A percentile compares a stretch with the other conserved stretches of the same genome.
Conservation (phyloP, 148 eudicot genomes). For the Fallopia convolvulus region DNA sequence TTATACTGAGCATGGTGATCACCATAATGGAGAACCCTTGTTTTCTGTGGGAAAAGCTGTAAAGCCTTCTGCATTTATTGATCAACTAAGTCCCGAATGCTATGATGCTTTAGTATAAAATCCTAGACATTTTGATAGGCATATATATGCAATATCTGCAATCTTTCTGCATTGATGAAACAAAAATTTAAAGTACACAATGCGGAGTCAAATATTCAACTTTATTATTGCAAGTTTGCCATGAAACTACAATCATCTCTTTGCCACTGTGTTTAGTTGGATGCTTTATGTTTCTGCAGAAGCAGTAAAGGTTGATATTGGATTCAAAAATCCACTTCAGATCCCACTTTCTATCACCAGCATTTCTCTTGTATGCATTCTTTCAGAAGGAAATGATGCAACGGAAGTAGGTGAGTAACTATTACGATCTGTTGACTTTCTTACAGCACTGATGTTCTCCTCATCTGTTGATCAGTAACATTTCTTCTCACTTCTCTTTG, state of each 20-base stretch:
- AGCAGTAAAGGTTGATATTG: conserved; percentile 75
- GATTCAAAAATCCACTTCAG: conserved; percentile 87
- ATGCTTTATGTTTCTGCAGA: conserved; percentile 40
- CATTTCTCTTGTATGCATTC: conserved; percentile 76
- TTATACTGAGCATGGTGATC: not conserved
- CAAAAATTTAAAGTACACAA: not conserved
- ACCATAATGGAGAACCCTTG: not conserved
- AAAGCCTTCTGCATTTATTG: not conserved
- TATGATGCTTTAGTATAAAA: not conserved
- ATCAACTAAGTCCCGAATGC: not conserved
- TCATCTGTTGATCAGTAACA: not conserved
- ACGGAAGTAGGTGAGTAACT: conserved; percentile 44
- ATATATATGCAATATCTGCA: not conserved
- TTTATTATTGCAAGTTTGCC: not conserved
- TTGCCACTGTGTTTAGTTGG: conserved; percentile 8
- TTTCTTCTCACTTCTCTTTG: not conserved
- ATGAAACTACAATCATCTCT: not conserved
- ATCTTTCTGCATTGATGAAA: not conserved
- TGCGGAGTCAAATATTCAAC: not conserved
- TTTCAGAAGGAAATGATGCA: conserved; percentile 45
- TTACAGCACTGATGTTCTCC: conserved; percentile 8
- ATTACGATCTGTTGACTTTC: not conserved
- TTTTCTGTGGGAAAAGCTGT: not conserved
- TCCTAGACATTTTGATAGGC: not conserved
- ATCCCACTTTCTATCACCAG: conserved; percentile 62